These are phyloP conservation scores for Fusarium phyllophilum DNA, from an alignment of 2,329 filamentous ascomycete species.

Conservation along the genomic window DNA sequence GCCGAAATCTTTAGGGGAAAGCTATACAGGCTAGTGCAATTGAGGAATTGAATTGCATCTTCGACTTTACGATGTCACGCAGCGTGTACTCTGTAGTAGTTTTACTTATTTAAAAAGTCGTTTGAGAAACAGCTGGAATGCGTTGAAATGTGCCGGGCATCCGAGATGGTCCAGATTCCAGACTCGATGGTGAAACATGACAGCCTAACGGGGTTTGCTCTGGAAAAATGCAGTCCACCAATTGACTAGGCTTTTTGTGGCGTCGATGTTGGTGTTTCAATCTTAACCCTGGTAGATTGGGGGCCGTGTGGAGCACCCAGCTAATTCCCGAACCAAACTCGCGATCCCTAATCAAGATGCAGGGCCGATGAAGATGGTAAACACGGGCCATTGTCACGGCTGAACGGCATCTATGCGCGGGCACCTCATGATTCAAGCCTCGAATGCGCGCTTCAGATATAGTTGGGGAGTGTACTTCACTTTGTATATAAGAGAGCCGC, in stretches of 20 bases:
- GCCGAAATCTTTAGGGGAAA: not conserved
- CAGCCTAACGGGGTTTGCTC: not conserved
- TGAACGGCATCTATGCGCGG: slow-evolving; percentile 11
- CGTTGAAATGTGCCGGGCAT: slow-evolving; percentile 8
- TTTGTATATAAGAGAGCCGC: not conserved
- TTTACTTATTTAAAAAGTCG: not conserved
- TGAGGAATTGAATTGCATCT: not conserved
- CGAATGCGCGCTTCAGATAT: not conserved
- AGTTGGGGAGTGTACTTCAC: not conserved
- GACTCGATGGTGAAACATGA: slow-evolving; percentile 23
- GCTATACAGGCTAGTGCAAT: not conserved
- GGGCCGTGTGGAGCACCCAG: not conserved
- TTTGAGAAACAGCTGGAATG: not conserved
- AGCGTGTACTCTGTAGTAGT: accelerated
- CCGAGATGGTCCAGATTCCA: slow-evolving; percentile 1
- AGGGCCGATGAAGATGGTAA: not conserved
- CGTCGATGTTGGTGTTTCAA: slow-evolving; percentile 4
- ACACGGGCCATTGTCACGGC: slow-evolving; percentile 11
- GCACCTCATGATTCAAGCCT: not conserved
- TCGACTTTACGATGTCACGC: not conserved
- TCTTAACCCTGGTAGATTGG: slow-evolving; percentile 11
- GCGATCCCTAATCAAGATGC: slow-evolving; percentile 11
- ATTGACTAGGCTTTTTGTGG: not conserved
- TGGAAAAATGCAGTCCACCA: slow-evolving; percentile 30
- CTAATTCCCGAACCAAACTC: not conserved